These are phyloP conservation scores for Diplodia seriata DNA, from an alignment of 2,329 filamentous ascomycete genomes.

Conservation along the genomic window DNA sequence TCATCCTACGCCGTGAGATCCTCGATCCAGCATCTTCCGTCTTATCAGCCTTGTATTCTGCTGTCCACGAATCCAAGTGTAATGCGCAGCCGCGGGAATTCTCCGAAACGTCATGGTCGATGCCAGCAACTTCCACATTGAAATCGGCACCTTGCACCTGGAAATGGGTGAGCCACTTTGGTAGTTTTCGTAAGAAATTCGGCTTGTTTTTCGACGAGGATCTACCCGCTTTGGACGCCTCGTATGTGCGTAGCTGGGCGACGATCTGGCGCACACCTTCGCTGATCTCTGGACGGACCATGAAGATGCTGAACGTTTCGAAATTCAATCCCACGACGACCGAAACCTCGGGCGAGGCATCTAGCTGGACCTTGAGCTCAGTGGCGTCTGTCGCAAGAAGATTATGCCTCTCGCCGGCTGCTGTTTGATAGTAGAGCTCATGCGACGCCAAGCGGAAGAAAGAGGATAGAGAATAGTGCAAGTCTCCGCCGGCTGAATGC, in stretches of 20 bases:
- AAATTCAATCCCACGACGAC: conserved; percentile 81
- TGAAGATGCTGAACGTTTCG: conserved; percentile 85
- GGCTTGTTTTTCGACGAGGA: conserved; percentile 61
- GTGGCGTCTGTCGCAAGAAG: conserved; percentile 86
- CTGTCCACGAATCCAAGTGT: conserved; percentile 85
- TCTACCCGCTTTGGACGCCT: conserved; percentile 60
- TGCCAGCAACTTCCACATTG: conserved; percentile 86
- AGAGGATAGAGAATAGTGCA: conserved; percentile 86
- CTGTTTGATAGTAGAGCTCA: conserved; percentile 92
- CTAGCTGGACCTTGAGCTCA: conserved; percentile 85
- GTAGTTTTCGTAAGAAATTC: conserved; percentile 74
- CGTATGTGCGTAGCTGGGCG: conserved; percentile 70
- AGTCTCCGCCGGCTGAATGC: conserved; percentile 82
- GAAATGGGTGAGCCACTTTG: conserved; percentile 83
- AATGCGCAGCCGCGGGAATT: conserved; percentile 83
- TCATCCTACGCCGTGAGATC: conserved; percentile 70
- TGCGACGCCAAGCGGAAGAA: conserved; percentile 85
- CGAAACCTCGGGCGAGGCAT: conserved; percentile 82
- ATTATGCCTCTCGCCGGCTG: conserved; percentile 81
- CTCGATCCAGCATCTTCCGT: conserved; percentile 68
- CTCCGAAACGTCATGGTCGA: conserved; percentile 82
- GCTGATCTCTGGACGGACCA: conserved; percentile 90
- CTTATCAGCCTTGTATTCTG: conserved; percentile 86
- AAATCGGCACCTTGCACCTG: conserved; percentile 88
- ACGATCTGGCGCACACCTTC: conserved; percentile 92